These are phyloP conservation scores for Sugiyamaella neomexicana DNA, from an alignment of 1,139 yeast genomes.

Conservation along the genomic window DNA sequence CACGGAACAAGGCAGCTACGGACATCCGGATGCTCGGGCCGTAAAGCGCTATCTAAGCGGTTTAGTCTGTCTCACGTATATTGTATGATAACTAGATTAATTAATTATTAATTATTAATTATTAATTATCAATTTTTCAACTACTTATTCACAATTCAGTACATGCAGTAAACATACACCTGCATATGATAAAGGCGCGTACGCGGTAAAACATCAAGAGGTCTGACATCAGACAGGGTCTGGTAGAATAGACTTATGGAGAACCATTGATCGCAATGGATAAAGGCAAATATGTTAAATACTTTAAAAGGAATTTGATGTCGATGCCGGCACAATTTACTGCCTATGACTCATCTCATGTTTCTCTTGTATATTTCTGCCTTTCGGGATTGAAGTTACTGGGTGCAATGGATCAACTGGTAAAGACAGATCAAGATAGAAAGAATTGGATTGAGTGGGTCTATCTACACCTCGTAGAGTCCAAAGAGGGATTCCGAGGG, in stretches of 20 bases:
- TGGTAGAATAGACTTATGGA: background rate
- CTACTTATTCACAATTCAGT: too few species aligned
- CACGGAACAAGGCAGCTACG: too few species aligned
- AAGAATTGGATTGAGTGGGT: constrained; percentile 48
- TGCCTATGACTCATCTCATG: constrained; percentile 57
- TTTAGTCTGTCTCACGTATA: too few species aligned
- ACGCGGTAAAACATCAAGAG: background rate
- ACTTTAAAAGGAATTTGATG: constrained; percentile 38
- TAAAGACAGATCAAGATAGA: constrained; percentile 35
- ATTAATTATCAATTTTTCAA: too few species aligned
- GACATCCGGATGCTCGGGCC: too few species aligned
- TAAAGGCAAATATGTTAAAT: constrained; percentile 30
- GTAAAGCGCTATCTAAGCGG: too few species aligned
- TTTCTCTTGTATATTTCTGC: constrained; percentile 67
- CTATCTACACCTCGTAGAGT: constrained; percentile 48
- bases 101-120: too few species aligned
- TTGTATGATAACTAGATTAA: too few species aligned
- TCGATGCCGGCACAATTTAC: constrained; percentile 41
- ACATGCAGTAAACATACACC: too few species aligned
- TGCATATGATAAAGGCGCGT: too few species aligned
- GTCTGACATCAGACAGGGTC: background rate
- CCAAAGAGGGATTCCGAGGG: constrained; percentile 56
- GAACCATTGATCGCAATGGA: background rate
- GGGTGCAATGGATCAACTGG: constrained; percentile 40
- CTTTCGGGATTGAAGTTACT: constrained; percentile 61